phyloP scores from a whole-genome alignment of 169 alveolate species.

The Cryptosporidium ubiquitum region DNA sequence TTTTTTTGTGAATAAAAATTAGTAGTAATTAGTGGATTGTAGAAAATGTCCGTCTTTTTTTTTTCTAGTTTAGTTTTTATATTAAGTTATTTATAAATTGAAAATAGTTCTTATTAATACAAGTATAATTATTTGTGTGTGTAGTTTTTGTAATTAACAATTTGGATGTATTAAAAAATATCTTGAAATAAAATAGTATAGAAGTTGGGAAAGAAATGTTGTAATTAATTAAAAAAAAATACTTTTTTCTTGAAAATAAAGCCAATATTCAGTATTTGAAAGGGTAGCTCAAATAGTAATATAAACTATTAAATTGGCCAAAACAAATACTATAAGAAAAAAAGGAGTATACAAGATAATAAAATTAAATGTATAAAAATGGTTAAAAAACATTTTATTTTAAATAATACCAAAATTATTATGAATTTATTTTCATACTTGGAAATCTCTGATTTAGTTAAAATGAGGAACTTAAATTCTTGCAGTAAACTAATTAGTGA shows the following conservation, averaged over 20 bases:
- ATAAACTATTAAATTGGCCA: not conserved
- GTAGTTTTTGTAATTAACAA: too few species aligned
- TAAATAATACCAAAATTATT: constrained; percentile 48
- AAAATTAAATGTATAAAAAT: too few species aligned
- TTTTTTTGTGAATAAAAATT: too few species aligned
- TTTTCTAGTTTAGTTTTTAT: not conserved
- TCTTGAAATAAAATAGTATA: too few species aligned
- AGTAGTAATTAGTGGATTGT: not conserved
- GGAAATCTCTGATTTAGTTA: constrained; percentile 36
- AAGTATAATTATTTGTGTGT: not conserved
- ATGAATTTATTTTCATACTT: constrained; percentile 42
- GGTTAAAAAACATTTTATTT: not conserved
- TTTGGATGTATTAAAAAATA: not conserved
- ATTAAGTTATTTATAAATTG: too few species aligned
- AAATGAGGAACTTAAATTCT: constrained; percentile 29
- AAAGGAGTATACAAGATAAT: too few species aligned
- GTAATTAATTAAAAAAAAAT: too few species aligned
- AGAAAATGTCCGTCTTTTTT: too few species aligned
- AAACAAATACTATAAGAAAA: not conserved
- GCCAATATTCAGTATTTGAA: too few species aligned
- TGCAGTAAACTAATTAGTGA: constrained; percentile 47
- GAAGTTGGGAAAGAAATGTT: too few species aligned
- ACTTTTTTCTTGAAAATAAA: too few species aligned
- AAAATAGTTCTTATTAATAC: too few species aligned
- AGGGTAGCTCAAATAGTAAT: not conserved